Percentiles rank a stretch among this genome's conserved stretches.
Conservation (phyloP, 1,284 basidiomycete species). For the Phylloporus sp. region DNA sequence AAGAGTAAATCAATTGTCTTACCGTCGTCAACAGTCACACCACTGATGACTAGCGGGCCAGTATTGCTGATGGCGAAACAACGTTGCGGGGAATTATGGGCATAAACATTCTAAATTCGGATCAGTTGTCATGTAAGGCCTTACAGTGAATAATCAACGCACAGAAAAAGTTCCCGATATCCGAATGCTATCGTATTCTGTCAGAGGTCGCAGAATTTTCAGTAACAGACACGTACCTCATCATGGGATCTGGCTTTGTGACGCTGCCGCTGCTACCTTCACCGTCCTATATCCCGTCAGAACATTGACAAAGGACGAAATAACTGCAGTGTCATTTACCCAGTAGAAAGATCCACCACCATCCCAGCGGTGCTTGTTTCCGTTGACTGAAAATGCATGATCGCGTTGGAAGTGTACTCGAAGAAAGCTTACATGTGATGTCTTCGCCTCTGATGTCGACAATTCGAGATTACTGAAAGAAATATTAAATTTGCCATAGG, state of each 20-base stretch:
- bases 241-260: slow-evolving; percentile 53
- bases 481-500: background rate
- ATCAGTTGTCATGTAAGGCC: background rate
- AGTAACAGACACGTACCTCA: slow-evolving; percentile 40
- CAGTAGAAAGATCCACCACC: slow-evolving; percentile 49
- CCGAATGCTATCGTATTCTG: slow-evolving; percentile 13
- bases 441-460: slow-evolving; percentile 36
- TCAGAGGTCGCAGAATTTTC: background rate
- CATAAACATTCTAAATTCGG: slow-evolving; percentile 39
- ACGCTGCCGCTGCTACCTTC: slow-evolving; percentile 41
- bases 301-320: background rate
- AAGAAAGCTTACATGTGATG: slow-evolving; percentile 42
- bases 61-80: slow-evolving; percentile 37
- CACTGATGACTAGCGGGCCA: slow-evolving; percentile 42
- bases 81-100: slow-evolving; percentile 50
- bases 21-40: slow-evolving; percentile 49
- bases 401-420: background rate
- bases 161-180: slow-evolving; percentile 34
- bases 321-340: slow-evolving; percentile 31
- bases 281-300: slow-evolving; percentile 42
- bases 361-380: slow-evolving; percentile 50
- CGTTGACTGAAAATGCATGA: slow-evolving; percentile 43
- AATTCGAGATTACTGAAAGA: background rate
- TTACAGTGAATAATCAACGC: slow-evolving; percentile 2
- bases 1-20: slow-evolving; percentile 7